Evolutionary conservation across 1,284 basidiomycete species (phyloP).

Genomic region (Marasmius sp.): DNA sequence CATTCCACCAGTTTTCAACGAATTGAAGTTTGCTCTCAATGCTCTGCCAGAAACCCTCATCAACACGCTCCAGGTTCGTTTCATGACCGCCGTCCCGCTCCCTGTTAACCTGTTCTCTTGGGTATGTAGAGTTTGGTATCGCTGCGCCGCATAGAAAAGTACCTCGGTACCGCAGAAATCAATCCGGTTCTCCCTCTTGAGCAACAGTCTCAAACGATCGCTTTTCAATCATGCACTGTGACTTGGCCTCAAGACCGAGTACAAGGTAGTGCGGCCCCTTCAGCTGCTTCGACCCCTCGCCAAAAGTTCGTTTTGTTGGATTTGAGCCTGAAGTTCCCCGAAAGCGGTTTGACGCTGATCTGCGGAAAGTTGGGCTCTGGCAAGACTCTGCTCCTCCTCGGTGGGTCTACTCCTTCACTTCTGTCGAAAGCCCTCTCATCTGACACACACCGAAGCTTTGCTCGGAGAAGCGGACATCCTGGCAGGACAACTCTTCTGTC

Average conservation of each 20-base stretch:
- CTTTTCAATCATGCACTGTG: slow-evolving; percentile 81
- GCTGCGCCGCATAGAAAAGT: slow-evolving; percentile 88
- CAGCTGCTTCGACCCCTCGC: slow-evolving; percentile 69
- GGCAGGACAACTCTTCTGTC: slow-evolving; percentile 77
- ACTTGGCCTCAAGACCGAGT: slow-evolving; percentile 84
- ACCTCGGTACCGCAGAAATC: slow-evolving; percentile 75
- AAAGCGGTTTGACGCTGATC: slow-evolving; percentile 75
- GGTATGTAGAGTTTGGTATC: slow-evolving; percentile 73
- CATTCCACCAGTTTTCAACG: slow-evolving; percentile 67
- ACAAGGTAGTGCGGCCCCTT: slow-evolving; percentile 49
- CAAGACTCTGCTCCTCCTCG: slow-evolving; percentile 78
- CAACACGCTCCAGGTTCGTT: slow-evolving; percentile 72
- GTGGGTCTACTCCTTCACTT: slow-evolving; percentile 33
- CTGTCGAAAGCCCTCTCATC: not conserved
- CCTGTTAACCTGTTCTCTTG: slow-evolving; percentile 2
- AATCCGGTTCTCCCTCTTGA: slow-evolving; percentile 55
- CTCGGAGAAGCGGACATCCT: slow-evolving; percentile 89
- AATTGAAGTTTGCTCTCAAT: slow-evolving; percentile 83
- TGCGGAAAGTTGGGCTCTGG: slow-evolving; percentile 84
- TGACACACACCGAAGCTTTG: slow-evolving; percentile 51
- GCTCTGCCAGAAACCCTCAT: slow-evolving; percentile 90
- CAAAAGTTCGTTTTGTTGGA: slow-evolving; percentile 83
- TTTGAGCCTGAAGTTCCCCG: slow-evolving; percentile 76
- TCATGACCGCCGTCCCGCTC: not conserved
- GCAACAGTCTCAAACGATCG: slow-evolving; percentile 59